Conservation (phyloP, 805 yeast species). For the Lipomyces sp. region DNA sequence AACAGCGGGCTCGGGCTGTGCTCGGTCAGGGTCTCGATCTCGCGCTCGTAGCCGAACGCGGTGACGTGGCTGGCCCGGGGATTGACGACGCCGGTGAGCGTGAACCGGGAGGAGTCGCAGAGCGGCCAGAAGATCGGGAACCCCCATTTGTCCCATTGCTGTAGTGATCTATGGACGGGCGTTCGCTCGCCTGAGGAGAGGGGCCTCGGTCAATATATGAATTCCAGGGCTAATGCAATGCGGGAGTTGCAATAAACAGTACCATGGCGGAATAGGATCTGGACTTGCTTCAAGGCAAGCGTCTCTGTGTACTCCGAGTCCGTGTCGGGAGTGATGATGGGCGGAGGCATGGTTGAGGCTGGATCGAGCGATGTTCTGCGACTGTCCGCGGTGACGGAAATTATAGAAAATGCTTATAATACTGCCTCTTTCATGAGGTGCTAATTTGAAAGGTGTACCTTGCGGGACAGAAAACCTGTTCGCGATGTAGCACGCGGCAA, state of each 20-base stretch:
- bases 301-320: slow-evolving; percentile 15
- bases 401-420: no score
- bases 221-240: not conserved
- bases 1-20: slow-evolving; percentile 3
- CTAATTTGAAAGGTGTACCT: no score
- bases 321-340: slow-evolving; percentile 11
- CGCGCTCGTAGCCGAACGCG: slow-evolving; percentile 23
- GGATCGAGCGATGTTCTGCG: no score
- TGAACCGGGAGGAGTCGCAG: slow-evolving; percentile 21
- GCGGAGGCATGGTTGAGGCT: slow-evolving; percentile 17
- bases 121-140: slow-evolving; percentile 29
- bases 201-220: not conserved
- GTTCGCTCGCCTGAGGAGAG: slow-evolving; percentile 22
- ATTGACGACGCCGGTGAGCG: slow-evolving; percentile 21
- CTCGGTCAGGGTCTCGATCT: slow-evolving; percentile 22
- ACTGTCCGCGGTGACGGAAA: no score
- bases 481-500: no score
- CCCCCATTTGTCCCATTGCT: slow-evolving; percentile 28
- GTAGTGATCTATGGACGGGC: slow-evolving; percentile 19
- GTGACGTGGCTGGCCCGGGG: slow-evolving; percentile 9
- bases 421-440: no score
- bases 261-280: slow-evolving; percentile 27
- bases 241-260: not conserved
- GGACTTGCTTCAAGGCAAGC: slow-evolving; percentile 20
- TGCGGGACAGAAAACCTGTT: no score